Conservation (phyloP, 2,329 filamentous ascomycete genomes). For the Diaporthe australafricana region DNA sequence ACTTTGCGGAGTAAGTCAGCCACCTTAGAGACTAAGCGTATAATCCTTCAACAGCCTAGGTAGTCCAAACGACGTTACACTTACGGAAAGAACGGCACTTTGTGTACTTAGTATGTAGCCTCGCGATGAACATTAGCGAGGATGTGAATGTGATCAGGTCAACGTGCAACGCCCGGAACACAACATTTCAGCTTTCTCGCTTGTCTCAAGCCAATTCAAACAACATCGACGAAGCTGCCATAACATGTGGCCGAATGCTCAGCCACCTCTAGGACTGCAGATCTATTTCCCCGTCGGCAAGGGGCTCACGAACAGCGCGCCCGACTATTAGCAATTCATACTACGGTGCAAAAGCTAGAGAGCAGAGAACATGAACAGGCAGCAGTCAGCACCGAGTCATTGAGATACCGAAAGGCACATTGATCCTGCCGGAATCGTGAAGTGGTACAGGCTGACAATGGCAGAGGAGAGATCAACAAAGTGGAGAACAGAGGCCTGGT, state of each 20-base stretch:
- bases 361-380: background rate
- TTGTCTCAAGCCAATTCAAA: background rate
- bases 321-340: background rate
- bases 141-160: background rate
- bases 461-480: background rate
- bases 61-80: too few relatives aligned
- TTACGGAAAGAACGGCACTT: background rate
- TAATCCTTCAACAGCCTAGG: background rate
- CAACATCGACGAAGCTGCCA: background rate
- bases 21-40: background rate
- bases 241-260: background rate
- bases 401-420: background rate
- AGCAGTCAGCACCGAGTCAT: background rate
- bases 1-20: too few relatives aligned
- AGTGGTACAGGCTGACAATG: background rate
- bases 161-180: background rate
- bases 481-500: background rate
- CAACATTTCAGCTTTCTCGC: too few relatives aligned
- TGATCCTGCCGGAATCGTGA: background rate
- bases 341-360: background rate
- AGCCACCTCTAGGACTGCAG: background rate
- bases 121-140: too few relatives aligned
- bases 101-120: too few relatives aligned
- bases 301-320: background rate
- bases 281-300: background rate